Percentiles rank a stretch among this genome's conserved stretches.
phyloP scores from a whole-genome alignment of 129 eudicot genomes.

The Arctium minus region DNA sequence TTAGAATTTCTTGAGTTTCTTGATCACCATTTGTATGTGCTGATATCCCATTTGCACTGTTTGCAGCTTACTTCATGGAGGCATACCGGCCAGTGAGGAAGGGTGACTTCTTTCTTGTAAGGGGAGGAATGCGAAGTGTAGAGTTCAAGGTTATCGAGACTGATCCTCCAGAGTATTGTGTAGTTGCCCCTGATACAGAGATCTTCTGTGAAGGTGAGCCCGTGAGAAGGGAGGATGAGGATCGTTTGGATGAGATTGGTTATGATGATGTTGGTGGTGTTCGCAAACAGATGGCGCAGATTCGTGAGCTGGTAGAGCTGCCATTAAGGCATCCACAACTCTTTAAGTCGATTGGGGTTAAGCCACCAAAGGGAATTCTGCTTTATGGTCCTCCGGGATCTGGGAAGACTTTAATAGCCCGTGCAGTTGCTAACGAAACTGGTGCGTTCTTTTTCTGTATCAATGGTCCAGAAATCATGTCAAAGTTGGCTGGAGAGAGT shows the following conservation, averaged over 20 bases:
- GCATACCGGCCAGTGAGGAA: constrained; percentile 92
- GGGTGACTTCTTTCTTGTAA: constrained; percentile 78
- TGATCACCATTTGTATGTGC: background rate
- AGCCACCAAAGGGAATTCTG: constrained; percentile 92
- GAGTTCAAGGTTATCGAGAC: constrained; percentile 90
- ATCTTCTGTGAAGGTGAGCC: constrained; percentile 99
- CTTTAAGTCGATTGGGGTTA: constrained; percentile 89
- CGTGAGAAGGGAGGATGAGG: constrained; percentile 79
- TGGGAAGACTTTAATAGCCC: constrained; percentile 87
- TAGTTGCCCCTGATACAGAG: constrained; percentile 97
- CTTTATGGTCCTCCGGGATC: constrained; percentile 97
- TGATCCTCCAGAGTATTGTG: constrained; percentile 91
- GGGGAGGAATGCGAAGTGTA: constrained; percentile 96
- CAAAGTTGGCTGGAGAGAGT: constrained; percentile 97
- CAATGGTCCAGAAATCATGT: constrained; percentile 95
- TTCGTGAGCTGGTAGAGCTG: constrained; percentile 88
- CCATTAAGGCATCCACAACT: constrained; percentile 94
- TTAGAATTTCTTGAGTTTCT: background rate
- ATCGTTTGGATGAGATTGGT: constrained; percentile 84
- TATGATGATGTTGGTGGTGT: constrained; percentile 99
- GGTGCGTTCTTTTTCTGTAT: constrained; percentile 95
- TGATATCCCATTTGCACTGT: background rate
- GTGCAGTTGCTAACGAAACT: constrained; percentile 96
- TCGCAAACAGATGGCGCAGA: constrained; percentile 98
- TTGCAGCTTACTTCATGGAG: constrained; percentile 81